These are phyloP conservation scores for Coemansia sp. DNA, from an alignment of 192 early-diverging fungal species.

Conservation along the genomic window DNA sequence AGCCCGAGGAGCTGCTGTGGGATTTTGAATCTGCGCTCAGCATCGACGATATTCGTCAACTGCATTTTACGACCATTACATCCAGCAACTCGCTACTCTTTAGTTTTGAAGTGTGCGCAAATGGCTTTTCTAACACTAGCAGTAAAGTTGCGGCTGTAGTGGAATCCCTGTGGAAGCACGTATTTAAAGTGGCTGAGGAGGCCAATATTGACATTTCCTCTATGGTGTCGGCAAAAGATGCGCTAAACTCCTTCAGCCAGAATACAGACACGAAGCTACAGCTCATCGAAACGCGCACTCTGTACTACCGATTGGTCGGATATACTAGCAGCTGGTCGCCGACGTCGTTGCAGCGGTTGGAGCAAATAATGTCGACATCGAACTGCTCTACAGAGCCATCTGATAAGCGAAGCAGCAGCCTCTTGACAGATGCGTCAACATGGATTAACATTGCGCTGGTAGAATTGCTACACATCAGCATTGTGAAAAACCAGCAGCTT, in stretches of 20 bases:
- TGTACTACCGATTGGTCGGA: conserved; percentile 33
- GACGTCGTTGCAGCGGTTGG: conserved; percentile 2
- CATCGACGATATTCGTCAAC: not conserved
- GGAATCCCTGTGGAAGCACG: conserved; percentile 15
- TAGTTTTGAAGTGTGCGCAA: conserved; percentile 6
- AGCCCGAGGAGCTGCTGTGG: conserved; percentile 12
- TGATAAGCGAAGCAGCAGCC: not conserved
- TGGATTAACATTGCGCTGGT: conserved; percentile 31
- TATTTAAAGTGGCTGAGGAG: conserved; percentile 2
- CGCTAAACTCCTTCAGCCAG: not conserved
- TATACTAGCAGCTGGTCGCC: conserved; percentile 20
- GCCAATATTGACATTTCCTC: conserved; percentile 2
- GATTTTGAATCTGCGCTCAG: not conserved
- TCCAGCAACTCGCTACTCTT: not conserved
- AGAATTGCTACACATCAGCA: conserved; percentile 10
- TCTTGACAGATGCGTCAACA: conserved; percentile 7
- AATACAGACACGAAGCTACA: not conserved
- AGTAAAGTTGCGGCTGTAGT: not conserved
- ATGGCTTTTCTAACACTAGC: not conserved
- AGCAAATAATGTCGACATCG: not conserved
- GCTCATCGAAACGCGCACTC: conserved; percentile 11
- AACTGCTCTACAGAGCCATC: not conserved
- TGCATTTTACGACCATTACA: not conserved
- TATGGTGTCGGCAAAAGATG: not conserved
- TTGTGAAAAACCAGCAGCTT: not conserved